Evolutionary conservation across 331 rosid genomes (phyloP).

Genomic region (Spiraea crenata): DNA sequence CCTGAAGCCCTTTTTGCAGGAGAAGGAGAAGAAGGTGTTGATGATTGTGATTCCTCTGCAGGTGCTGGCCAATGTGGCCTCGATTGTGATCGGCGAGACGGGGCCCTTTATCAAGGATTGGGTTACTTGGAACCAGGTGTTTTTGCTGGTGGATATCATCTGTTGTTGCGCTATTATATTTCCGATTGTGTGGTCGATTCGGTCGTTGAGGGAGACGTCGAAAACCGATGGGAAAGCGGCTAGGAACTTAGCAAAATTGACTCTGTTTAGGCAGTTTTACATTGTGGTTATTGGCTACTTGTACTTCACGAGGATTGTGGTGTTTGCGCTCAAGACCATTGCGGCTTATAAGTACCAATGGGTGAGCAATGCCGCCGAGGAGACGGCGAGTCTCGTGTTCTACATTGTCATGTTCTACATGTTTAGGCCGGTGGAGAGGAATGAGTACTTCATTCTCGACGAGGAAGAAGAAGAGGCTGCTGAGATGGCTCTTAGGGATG

Average conservation of each 20-base stretch:
- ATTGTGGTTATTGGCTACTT: slow-evolving; percentile 84
- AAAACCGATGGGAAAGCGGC: slow-evolving; percentile 91
- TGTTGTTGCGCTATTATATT: slow-evolving; percentile 92
- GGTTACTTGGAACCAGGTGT: slow-evolving; percentile 93
- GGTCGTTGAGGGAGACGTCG: slow-evolving; percentile 76
- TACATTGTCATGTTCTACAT: slow-evolving; percentile 72
- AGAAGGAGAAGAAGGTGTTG: slow-evolving; percentile 87
- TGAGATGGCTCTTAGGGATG: slow-evolving; percentile 77
- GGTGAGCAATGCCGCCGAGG: slow-evolving; percentile 91
- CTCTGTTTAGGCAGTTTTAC: slow-evolving; percentile 85
- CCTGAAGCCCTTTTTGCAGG: slow-evolving; percentile 75
- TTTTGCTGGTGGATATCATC: slow-evolving; percentile 79
- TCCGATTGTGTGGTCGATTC: slow-evolving; percentile 89
- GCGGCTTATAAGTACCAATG: slow-evolving; percentile 92
- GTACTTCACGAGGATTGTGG: slow-evolving; percentile 77
- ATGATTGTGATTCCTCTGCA: slow-evolving; percentile 91
- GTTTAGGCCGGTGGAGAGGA: slow-evolving; percentile 76
- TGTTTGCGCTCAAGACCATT: slow-evolving; percentile 82
- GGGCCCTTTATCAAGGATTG: slow-evolving; percentile 91
- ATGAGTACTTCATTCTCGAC: slow-evolving; percentile 72
- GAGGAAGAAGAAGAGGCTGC: slow-evolving; percentile 96
- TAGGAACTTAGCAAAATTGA: slow-evolving; percentile 68
- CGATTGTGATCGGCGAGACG: slow-evolving; percentile 80
- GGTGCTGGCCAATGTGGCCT: slow-evolving; percentile 80
- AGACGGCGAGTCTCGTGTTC: slow-evolving; percentile 68